Percentiles rank a stretch among this genome's conserved stretches.
Evolutionary conservation across 2,329 filamentous ascomycete species (phyloP).

Genomic region (Mycogone perniciosa): DNA sequence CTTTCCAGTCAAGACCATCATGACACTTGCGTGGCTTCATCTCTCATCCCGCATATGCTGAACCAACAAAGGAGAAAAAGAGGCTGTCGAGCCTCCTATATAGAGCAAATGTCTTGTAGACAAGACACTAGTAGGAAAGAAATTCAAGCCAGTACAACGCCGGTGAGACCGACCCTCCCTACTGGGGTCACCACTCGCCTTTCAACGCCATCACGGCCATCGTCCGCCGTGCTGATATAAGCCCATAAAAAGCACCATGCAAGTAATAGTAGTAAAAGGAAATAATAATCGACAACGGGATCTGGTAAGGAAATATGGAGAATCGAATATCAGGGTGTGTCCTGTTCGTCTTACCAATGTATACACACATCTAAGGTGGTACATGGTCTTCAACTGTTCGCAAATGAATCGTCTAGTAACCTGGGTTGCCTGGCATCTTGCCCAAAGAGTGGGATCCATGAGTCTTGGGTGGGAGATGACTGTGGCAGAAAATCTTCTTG

Average conservation of each 20-base stretch:
- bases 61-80: not conserved
- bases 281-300: no score
- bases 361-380: not conserved
- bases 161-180: not conserved
- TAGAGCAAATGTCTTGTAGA: no score
- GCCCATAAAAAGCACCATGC: not conserved
- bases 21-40: slow-evolving; percentile 8
- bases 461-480: slow-evolving; percentile 46
- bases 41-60: slow-evolving; percentile 1
- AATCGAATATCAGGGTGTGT: no score
- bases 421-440: slow-evolving; percentile 50
- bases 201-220: not conserved
- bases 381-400: no score
- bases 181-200: not conserved
- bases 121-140: no score
- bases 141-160: not conserved
- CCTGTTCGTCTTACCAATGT: not conserved
- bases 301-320: no score
- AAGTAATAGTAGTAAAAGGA: no score
- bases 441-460: slow-evolving; percentile 43
- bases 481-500: slow-evolving; percentile 53
- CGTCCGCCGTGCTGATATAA: not conserved
- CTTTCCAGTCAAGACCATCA: slow-evolving; percentile 4
- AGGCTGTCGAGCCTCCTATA: not conserved
- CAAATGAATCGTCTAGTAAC: slow-evolving; percentile 35